Evolutionary conservation across 345 rosid species (phyloP), one percentile per base, ranked within the genome.

Genomic region (Gynandropsis gynandra): DNA sequence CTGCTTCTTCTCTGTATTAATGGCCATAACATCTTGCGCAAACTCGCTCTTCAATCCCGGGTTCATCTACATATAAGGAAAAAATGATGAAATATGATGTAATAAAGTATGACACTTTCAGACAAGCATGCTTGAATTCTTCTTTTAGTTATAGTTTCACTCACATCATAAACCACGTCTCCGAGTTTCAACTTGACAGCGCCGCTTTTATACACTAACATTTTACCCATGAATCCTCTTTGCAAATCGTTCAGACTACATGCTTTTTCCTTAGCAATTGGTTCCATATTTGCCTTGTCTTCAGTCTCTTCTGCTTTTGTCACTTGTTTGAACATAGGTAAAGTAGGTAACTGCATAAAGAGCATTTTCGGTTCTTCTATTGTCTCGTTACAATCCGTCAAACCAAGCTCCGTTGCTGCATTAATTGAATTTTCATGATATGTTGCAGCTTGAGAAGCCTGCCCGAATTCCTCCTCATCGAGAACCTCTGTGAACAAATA

Each of bases 181-280:
- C 96, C 95, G 4, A 90, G 80, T 82, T 90, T 90, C 62, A 83
- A 69, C 80, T 83, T 82, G 56, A 83, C 75, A 10, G 82, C 80
- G 16, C 98, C 92, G 49, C 96, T 90, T 67, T 57, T 80, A 56
- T 83, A 80, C 61, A 83, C 87, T 68, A 78, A 69, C 74, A 87
- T 66, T 74, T 90, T 87, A 31, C 98, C 98, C 95, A 87, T 78
- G 52, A 57, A 70, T 48, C 96, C 96, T 54, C 58, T 77, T 18
- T 95, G 76, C 68, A 87, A 69, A 16, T 66, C 81, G 36, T 68
- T 69, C 42, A 89, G 53, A 24, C 62, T 56, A 41, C 62, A 35
- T 51, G 48, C 19, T 42, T 27, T 47, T 47, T 35, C 34, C 29
- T 29, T 31, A 34, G 35, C 51, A 0, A 66, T 12, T 13, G 38